Evolutionary conservation across 768 basidiomycete genomes (phyloP).

Genomic region (Mycena alexandri): DNA sequence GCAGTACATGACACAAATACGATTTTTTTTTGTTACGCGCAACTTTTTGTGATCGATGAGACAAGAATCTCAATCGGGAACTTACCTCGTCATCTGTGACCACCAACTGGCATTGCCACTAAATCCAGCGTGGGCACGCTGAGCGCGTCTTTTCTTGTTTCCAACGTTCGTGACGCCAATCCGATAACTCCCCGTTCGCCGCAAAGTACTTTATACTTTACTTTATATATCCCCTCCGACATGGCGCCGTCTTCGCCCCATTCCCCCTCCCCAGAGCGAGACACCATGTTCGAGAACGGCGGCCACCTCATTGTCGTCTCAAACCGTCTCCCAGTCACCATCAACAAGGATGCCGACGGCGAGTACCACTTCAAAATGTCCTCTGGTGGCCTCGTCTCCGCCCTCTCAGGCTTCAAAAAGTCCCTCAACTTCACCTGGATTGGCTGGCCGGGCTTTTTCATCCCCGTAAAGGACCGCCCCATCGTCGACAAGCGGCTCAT

Average conservation of each 20-base stretch:
- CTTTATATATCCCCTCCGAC: slow-evolving; percentile 35
- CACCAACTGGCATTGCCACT: too few species aligned
- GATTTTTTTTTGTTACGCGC: slow-evolving; percentile 1
- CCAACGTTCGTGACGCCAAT: slow-evolving; percentile 37
- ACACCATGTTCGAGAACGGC: slow-evolving; percentile 54
- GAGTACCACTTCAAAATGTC: slow-evolving; percentile 99
- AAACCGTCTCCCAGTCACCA: slow-evolving; percentile 95
- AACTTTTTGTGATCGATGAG: slow-evolving; percentile 7
- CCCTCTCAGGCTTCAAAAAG: slow-evolving; percentile 98
- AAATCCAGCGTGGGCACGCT: neutral
- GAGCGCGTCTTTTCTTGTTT: neutral
- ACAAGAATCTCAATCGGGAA: neutral
- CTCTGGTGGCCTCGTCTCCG: slow-evolving; percentile 96
- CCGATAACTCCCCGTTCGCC: slow-evolving; percentile 41
- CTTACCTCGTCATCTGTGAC: neutral
- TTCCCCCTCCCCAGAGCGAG: slow-evolving; percentile 55
- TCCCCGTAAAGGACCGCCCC: slow-evolving; percentile 92
- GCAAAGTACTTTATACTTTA: slow-evolving; percentile 38
- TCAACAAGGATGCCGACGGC: slow-evolving; percentile 91
- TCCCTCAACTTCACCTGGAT: slow-evolving; percentile 98
- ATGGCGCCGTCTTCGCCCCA: slow-evolving; percentile 46
- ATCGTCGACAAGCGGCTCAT: slow-evolving; percentile 91
- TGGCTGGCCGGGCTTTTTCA: slow-evolving; percentile 95
- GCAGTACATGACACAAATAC: neutral
- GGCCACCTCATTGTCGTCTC: slow-evolving; percentile 94